Conservation (phyloP, 2,329 filamentous ascomycete species). For the Ceratocystis diversiconidia region DNA sequence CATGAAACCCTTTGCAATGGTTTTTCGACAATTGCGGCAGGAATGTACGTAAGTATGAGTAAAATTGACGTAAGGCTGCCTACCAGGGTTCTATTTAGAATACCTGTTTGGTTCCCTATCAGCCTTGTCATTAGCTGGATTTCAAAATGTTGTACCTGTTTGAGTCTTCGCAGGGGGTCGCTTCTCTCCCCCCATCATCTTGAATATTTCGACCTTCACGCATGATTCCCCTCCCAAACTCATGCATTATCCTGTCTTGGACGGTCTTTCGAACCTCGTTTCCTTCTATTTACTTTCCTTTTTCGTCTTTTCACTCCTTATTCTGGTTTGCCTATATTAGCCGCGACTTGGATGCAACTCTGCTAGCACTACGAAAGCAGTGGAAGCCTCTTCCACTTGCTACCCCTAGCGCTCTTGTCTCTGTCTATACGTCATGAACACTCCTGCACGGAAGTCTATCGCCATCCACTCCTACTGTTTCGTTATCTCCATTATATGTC, state of each 20-base stretch:
- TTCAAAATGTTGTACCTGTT: too few relatives aligned
- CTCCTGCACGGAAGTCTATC: background rate
- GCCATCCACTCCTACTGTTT: background rate
- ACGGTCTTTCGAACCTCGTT: too few relatives aligned
- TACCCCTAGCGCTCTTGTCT: background rate
- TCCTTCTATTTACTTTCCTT: background rate
- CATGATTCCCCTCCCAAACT: too few relatives aligned
- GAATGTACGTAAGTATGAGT: too few relatives aligned
- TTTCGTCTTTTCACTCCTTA: background rate
- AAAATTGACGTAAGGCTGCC: too few relatives aligned
- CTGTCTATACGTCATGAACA: background rate
- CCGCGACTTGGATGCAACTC: background rate
- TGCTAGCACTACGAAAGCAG: background rate
- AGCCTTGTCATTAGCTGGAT: too few relatives aligned
- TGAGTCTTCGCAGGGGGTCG: too few relatives aligned
- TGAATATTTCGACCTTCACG: too few relatives aligned
- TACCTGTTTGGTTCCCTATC: too few relatives aligned
- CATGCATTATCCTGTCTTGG: too few relatives aligned
- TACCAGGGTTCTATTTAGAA: too few relatives aligned
- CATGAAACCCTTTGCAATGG: background rate
- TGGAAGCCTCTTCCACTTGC: background rate
- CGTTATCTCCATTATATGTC: background rate
- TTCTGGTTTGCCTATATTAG: background rate
- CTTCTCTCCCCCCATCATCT: too few relatives aligned
- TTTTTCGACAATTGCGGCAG: background rate